Base-by-base conservation (phyloP, 2,329 filamentous ascomycete genomes). In the Sodiomyces alkalinus region DNA sequence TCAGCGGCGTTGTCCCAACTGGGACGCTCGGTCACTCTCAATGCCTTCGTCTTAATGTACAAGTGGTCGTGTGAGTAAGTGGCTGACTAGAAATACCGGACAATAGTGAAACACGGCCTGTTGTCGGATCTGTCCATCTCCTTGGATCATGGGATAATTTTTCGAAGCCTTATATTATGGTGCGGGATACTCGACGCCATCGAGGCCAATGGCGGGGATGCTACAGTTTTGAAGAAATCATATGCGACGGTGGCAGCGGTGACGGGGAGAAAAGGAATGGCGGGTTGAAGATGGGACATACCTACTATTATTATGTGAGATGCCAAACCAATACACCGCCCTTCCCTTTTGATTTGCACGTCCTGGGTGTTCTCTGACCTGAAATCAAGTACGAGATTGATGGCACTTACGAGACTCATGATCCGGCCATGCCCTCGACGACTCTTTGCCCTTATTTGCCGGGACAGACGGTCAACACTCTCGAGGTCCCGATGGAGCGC, bases 141-240 rank as follows among this genome's bases (percentile, higher is more conserved):
- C 64, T 90, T 42, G 87, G 87, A 37, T 93, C 85, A 38, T 96
- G 87, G 87, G 86, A 94, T 58, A 93, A 93, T 58, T 94, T 94
- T 55, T 62, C 66, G 35, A 73, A 68, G 45, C 61, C 72, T 27
- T 87, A 93, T 60, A 61, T 60, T 25, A 85, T 96, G 74, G 73
- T 87, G 49, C 71, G 74, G 42, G 87, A 96, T 55, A 58, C 57
- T 38, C 73, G 79, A 47, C 73, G 79, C 41, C 79, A 81, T 39
- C 64, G 63, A 33, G 73, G 74, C 37, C 73, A 82, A 51, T 94
- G 85, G 85, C 74, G 75, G 45, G 87, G 85, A 23, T 92, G 83
- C 50, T 80, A 90, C 57, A 71, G 71, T 20, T 93, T 93, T 53
- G 73, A 77, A 37, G 74, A 90, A 49, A 90, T 92, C 46, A 74